Evolutionary conservation across 805 yeast species (phyloP).

Genomic region (Diddensiella santjacobensis): DNA sequence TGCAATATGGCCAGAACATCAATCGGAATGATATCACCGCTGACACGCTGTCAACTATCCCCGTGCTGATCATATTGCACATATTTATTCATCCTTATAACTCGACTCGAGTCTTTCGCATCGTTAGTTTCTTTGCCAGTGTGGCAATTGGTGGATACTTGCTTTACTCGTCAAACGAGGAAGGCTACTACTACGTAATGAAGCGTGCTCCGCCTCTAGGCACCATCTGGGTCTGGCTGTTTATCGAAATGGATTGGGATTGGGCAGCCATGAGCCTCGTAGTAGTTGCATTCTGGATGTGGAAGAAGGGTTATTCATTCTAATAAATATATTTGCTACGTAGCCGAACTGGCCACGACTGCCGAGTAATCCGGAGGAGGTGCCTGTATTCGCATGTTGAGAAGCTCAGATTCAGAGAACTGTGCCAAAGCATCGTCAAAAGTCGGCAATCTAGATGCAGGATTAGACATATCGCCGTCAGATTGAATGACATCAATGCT

Average conservation of each 20-base stretch:
- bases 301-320: constrained; percentile 19
- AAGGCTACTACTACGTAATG: constrained; percentile 39
- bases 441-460: constrained; percentile 8
- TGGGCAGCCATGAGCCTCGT: constrained; percentile 29
- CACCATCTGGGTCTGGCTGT: constrained; percentile 39
- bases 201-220: constrained; percentile 39
- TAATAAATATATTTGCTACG: not conserved
- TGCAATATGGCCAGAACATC: constrained; percentile 31
- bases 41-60: constrained; percentile 29
- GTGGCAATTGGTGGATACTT: constrained; percentile 34
- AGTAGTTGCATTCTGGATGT: constrained; percentile 28
- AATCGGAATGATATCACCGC: constrained; percentile 14
- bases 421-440: constrained; percentile 17
- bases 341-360: not conserved
- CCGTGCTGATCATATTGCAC: constrained; percentile 31
- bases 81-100: constrained; percentile 28
- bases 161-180: constrained; percentile 32
- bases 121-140: constrained; percentile 23
- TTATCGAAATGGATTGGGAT: constrained; percentile 38
- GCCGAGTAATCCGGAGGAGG: constrained; percentile 21
- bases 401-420: constrained; percentile 9
- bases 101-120: constrained; percentile 21
- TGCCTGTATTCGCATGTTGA: not conserved
- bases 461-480: not conserved
- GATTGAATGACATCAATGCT: not conserved